Percentiles rank a stretch among this genome's conserved stretches.
Evolutionary conservation across 1,284 basidiomycete genomes (phyloP).

Genomic region (Trametes sp.): DNA sequence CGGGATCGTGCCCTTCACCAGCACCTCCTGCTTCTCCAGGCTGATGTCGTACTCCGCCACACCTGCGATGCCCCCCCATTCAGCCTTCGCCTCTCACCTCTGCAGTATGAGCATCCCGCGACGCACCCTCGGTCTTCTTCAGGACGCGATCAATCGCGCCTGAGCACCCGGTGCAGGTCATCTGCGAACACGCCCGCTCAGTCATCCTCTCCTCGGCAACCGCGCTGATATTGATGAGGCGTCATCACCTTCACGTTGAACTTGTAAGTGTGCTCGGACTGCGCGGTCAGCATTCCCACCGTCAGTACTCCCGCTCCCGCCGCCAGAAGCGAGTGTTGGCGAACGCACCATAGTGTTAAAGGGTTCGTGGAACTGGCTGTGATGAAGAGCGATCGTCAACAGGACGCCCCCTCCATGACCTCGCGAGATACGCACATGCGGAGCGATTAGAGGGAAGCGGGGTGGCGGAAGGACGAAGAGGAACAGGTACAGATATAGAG

Average conservation of each 20-base stretch:
- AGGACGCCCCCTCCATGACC: neutral
- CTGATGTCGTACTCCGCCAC: constrained; percentile 65
- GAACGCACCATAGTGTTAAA: constrained; percentile 26
- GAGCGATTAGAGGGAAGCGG: neutral
- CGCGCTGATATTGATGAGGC: neutral
- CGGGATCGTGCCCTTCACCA: constrained; percentile 66
- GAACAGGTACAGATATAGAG: constrained; percentile 1
- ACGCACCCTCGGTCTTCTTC: constrained; percentile 69
- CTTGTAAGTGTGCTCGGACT: constrained; percentile 48
- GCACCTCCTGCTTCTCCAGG: constrained; percentile 75
- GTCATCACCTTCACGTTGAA: constrained; percentile 48
- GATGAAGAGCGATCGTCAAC: neutral
- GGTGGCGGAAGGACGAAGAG: neutral
- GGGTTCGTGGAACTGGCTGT: neutral
- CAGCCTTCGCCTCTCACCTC: neutral
- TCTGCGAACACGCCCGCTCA: constrained; percentile 51
- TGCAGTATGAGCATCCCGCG: neutral
- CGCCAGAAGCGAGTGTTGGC: neutral
- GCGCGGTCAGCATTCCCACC: constrained; percentile 4
- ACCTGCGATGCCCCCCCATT: constrained; percentile 47
- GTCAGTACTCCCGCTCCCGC: neutral
- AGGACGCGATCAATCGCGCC: constrained; percentile 80
- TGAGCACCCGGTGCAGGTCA: constrained; percentile 86
- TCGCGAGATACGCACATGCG: neutral
- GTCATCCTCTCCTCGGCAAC: constrained; percentile 19